Evolutionary conservation across 352 stramenopile genomes (phyloP).

Genomic region (Thraustotheca clavata): DNA sequence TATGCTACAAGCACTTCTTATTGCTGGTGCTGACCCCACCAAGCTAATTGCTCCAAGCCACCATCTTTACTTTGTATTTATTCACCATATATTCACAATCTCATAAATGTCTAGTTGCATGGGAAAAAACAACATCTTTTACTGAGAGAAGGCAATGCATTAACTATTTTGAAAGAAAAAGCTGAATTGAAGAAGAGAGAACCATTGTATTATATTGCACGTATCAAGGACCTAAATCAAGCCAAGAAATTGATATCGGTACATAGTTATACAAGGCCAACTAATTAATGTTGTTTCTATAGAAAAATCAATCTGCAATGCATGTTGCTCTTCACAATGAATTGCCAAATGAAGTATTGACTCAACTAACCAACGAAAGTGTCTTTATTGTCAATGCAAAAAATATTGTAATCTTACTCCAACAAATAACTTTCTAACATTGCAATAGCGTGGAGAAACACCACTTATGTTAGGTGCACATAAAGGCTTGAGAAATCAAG

Average conservation of each 20-base stretch:
- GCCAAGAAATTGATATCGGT: slow-evolving; percentile 7
- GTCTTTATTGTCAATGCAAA: slow-evolving; percentile 4
- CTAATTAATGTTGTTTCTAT: background rate
- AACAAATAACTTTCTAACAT: background rate
- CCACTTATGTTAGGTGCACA: slow-evolving; percentile 7
- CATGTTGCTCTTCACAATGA: background rate
- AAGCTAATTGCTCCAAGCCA: background rate
- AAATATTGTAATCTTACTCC: background rate
- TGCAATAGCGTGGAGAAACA: slow-evolving; percentile 3
- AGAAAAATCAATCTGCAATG: slow-evolving; percentile 4
- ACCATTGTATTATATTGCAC: slow-evolving; percentile 9
- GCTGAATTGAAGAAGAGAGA: slow-evolving; percentile 10
- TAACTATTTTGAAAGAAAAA: background rate
- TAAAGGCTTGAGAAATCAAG: background rate
- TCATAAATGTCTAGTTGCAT: background rate
- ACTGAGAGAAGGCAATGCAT: background rate
- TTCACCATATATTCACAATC: background rate
- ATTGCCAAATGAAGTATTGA: background rate
- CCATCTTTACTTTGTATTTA: background rate
- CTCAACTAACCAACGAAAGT: slow-evolving; percentile 5
- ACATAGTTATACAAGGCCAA: background rate
- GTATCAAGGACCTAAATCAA: background rate
- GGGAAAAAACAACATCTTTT: background rate
- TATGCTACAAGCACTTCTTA: background rate
- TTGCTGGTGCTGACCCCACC: background rate